These are phyloP conservation scores for Phytophthora fragariaefolia DNA, from an alignment of 352 stramenopile genomes.

Conservation along the genomic window DNA sequence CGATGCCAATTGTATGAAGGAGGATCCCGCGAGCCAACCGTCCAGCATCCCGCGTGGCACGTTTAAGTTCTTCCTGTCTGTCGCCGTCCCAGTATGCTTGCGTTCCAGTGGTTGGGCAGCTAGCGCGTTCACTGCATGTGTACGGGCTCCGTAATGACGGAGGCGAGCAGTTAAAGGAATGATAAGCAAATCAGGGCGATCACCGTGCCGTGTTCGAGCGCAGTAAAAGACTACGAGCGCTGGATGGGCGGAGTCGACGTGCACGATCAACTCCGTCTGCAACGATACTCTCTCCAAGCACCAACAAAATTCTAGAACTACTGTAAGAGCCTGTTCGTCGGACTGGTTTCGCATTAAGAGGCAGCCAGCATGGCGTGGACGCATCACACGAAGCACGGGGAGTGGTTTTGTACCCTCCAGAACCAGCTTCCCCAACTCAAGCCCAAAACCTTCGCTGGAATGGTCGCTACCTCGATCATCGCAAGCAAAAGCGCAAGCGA, in stretches of 20 bases:
- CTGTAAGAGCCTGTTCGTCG: neutral
- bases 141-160: conserved; percentile 12
- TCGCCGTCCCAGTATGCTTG: conserved; percentile 19
- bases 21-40: neutral
- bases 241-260: conserved; percentile 39
- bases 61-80: conserved; percentile 6
- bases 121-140: conserved; percentile 36
- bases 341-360: neutral
- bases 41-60: neutral
- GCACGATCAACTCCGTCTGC: conserved; percentile 25
- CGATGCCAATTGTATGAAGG: neutral
- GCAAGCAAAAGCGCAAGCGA: conserved; percentile 2
- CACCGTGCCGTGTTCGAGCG: conserved; percentile 10
- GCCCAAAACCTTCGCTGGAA: neutral
- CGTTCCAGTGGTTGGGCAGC: conserved; percentile 30
- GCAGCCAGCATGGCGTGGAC: neutral
- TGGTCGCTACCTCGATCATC: neutral
- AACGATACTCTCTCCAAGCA: conserved; percentile 28
- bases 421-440: conserved; percentile 5
- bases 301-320: neutral
- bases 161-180: conserved; percentile 11
- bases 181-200: conserved; percentile 13
- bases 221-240: conserved; percentile 31
- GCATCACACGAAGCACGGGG: neutral
- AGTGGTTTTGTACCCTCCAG: neutral